These are phyloP conservation scores for Brassica rapa DNA, from an alignment of 345 rosid genomes.

Conservation along the genomic window DNA sequence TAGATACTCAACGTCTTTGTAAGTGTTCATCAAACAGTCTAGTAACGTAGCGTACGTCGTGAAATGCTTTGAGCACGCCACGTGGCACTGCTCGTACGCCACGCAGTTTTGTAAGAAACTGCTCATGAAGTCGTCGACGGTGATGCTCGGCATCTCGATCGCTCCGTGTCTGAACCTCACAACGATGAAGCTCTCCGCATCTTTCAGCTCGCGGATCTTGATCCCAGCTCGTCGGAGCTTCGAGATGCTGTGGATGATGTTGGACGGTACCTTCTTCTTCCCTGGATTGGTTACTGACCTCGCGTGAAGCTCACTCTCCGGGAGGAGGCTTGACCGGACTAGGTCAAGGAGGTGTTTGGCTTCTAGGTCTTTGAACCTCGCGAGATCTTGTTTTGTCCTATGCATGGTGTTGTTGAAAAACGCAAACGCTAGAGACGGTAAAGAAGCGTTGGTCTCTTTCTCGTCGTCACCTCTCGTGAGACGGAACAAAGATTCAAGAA, in stretches of 20 bases:
- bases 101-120: constrained; percentile 69
- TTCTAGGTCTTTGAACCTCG: constrained; percentile 29
- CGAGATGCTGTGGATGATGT: constrained; percentile 60
- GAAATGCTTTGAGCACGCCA: constrained; percentile 54
- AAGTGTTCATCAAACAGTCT: constrained; percentile 61
- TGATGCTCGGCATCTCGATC: constrained; percentile 69
- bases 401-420: constrained; percentile 63
- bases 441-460: constrained; percentile 38
- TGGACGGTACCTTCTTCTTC: constrained; percentile 32
- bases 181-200: constrained; percentile 54
- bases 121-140: constrained; percentile 74
- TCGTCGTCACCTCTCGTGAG: constrained; percentile 40
- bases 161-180: constrained; percentile 57
- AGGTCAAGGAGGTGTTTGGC: constrained; percentile 73
- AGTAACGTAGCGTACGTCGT: constrained; percentile 70
- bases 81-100: constrained; percentile 83
- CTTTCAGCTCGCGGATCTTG: constrained; percentile 34
- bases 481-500: constrained; percentile 62
- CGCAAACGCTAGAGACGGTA: constrained; percentile 52
- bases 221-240: constrained; percentile 73
- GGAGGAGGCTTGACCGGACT: constrained; percentile 54
- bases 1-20: constrained; percentile 64
- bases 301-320: constrained; percentile 30
- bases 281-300: constrained; percentile 7
- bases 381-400: constrained; percentile 43